phyloP scores from a whole-genome alignment of 1,284 basidiomycete genomes.

The Cryptococcus sp. region DNA sequence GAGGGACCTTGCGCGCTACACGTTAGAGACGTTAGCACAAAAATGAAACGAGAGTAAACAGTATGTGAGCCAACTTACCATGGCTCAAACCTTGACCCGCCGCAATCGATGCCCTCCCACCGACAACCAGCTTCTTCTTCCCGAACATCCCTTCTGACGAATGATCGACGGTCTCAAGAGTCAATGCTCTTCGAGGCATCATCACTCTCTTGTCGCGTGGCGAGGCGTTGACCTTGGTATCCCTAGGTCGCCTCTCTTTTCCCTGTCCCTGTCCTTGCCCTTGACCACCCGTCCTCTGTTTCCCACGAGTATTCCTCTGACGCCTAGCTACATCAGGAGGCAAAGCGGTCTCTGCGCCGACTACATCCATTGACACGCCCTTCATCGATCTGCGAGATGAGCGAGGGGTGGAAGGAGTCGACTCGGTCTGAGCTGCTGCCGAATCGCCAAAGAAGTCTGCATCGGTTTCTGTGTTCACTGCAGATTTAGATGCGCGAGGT shows the following conservation, averaged over 20 bases:
- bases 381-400: conserved; percentile 11
- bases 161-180: conserved; percentile 14
- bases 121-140: conserved; percentile 7
- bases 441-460: conserved; percentile 16
- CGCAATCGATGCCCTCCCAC: neutral
- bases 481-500: neutral
- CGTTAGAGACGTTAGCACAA: neutral
- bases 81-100: conserved; percentile 3
- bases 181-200: conserved; percentile 12
- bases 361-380: conserved; percentile 11
- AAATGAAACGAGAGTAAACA: neutral
- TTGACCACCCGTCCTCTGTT: neutral
- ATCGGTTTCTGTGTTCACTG: conserved; percentile 6
- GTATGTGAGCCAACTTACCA: conserved; percentile 4
- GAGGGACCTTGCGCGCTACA: conserved; percentile 10
- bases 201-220: conserved; percentile 11
- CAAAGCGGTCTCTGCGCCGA: conserved; percentile 6
- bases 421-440: neutral
- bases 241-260: conserved; percentile 2
- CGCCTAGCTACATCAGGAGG: conserved; percentile 17
- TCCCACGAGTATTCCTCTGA: conserved; percentile 1
- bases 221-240: neutral
- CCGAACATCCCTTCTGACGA: conserved; percentile 20
- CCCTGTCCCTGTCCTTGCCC: neutral
- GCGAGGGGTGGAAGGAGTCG: conserved; percentile 1